These are phyloP conservation scores for Suhomyces vadensis DNA, from an alignment of 805 yeast species.

Conservation along the genomic window DNA sequence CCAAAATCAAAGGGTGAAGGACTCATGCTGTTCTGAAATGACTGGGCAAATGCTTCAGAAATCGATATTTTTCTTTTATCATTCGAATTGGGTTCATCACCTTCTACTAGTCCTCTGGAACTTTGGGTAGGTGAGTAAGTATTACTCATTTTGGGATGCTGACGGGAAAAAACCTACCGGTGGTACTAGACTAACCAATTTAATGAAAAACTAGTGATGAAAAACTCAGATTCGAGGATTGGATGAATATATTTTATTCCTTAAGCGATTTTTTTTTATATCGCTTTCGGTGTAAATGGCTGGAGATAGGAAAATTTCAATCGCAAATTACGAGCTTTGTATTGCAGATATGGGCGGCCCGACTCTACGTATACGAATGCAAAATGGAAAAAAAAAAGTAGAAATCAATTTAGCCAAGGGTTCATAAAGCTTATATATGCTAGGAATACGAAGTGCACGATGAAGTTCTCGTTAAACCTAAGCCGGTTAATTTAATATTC, in stretches of 20 bases:
- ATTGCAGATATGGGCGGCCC: no score
- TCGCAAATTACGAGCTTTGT: not conserved
- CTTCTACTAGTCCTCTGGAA: not conserved
- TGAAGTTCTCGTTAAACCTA: no score
- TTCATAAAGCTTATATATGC: no score
- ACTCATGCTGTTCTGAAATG: slow-evolving; percentile 12
- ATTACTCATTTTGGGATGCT: slow-evolving; percentile 4
- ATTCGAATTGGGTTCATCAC: not conserved
- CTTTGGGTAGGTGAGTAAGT: slow-evolving; percentile 3
- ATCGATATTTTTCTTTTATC: slow-evolving; percentile 12
- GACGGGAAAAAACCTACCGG: not conserved
- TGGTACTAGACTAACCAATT: not conserved
- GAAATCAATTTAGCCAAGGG: no score
- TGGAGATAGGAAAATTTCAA: not conserved
- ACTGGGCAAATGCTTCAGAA: slow-evolving; percentile 15
- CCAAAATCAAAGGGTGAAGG: slow-evolving; percentile 31
- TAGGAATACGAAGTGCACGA: no score
- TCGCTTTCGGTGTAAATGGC: not conserved
- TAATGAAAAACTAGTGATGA: not conserved
- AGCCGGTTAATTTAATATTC: no score
- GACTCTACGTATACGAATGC: no score
- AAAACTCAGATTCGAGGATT: no score
- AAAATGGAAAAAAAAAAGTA: no score
- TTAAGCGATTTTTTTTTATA: no score
- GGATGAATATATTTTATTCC: not conserved